Evolutionary conservation across 352 stramenopile genomes (phyloP).

Genomic region (Phytophthora fragariaefolia): DNA sequence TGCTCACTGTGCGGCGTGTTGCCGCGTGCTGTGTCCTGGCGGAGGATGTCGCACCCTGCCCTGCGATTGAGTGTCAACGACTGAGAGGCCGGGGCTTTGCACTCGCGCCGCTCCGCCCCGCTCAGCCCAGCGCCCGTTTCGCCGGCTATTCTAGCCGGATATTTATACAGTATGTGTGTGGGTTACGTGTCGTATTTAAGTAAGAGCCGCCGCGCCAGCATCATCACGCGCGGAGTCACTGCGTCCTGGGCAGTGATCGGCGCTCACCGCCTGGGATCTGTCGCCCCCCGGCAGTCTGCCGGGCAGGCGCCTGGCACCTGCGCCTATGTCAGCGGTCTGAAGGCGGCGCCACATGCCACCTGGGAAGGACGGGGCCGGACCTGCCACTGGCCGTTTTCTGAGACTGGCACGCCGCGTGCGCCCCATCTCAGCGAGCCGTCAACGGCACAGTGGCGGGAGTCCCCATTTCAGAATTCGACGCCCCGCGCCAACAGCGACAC

Average conservation of each 20-base stretch:
- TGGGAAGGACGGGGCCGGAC: slow-evolving; percentile 20
- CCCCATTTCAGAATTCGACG: slow-evolving; percentile 31
- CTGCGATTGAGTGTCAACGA: background rate
- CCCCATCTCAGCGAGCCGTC: slow-evolving; percentile 37
- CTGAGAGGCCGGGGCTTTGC: slow-evolving; percentile 6
- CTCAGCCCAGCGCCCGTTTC: slow-evolving; percentile 16
- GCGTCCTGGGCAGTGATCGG: too few relatives aligned
- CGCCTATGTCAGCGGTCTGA: background rate
- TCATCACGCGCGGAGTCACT: too few relatives aligned
- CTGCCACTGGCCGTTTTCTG: slow-evolving; percentile 37
- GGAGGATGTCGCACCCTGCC: slow-evolving; percentile 12
- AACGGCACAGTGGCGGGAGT: slow-evolving; percentile 8
- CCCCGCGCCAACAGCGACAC: slow-evolving; percentile 4
- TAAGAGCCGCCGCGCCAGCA: too few relatives aligned
- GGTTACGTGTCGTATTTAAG: background rate
- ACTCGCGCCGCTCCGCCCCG: slow-evolving; percentile 1
- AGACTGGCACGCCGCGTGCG: slow-evolving; percentile 19
- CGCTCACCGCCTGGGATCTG: background rate
- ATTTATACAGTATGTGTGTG: background rate
- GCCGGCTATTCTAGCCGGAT: slow-evolving; percentile 7
- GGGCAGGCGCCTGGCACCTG: background rate
- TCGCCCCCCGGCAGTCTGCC: background rate
- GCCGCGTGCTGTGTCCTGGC: slow-evolving; percentile 1
- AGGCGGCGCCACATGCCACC: slow-evolving; percentile 12
- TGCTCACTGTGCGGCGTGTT: background rate